These are phyloP conservation scores for Amanita exitialis DNA, from an alignment of 768 basidiomycete genomes.

Conservation along the genomic window DNA sequence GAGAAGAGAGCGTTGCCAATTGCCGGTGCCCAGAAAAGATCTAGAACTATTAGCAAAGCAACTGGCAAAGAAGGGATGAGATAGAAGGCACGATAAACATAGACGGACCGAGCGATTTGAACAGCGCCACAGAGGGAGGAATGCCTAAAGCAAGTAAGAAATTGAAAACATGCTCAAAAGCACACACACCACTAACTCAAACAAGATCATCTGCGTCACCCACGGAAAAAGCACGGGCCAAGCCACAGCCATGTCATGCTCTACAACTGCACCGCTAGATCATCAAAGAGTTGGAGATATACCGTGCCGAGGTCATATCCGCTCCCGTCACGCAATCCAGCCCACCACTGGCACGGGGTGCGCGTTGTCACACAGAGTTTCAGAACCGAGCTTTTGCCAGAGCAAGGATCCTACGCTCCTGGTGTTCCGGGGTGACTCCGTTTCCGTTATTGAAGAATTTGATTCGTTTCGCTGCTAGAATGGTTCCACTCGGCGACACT, in stretches of 20 bases:
- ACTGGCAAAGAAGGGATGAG: too few species aligned
- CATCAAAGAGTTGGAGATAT: neutral
- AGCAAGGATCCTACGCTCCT: neutral
- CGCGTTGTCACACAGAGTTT: slow-evolving; percentile 6
- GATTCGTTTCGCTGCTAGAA: neutral
- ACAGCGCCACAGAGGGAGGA: neutral
- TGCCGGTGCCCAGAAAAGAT: neutral
- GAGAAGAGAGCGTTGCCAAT: neutral
- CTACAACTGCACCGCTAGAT: neutral
- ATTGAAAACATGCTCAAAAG: neutral
- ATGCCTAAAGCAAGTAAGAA: neutral
- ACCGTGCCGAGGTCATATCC: neutral
- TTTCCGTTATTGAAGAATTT: neutral
- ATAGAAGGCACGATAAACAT: neutral
- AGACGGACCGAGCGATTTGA: too few species aligned
- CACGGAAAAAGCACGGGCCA: neutral
- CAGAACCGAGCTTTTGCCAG: slow-evolving; percentile 1
- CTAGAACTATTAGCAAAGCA: too few species aligned
- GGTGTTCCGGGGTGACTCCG: neutral
- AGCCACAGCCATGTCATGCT: neutral
- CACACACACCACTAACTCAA: neutral
- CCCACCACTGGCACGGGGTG: neutral
- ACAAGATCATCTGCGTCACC: neutral
- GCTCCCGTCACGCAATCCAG: neutral
- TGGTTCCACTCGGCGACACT: neutral